Percentiles rank a stretch among this genome's conserved stretches.
Conservation (phyloP, 2,329 filamentous ascomycete genomes). For the Mycogone perniciosa region DNA sequence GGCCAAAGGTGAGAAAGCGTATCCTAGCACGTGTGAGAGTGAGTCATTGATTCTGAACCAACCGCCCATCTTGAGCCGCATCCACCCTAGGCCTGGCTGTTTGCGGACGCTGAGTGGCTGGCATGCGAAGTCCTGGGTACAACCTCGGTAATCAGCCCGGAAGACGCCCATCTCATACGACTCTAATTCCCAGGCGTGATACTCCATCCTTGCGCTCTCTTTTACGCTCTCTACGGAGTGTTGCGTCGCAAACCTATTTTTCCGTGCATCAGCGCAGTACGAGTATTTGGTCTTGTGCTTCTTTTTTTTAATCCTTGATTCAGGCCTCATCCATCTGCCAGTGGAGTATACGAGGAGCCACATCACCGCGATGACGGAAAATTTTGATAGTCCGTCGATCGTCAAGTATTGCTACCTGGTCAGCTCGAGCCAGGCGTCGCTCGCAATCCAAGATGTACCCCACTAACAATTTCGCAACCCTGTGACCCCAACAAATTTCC, state of each 20-base stretch:
- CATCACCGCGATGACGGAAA: constrained; percentile 16
- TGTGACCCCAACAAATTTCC: constrained; percentile 12
- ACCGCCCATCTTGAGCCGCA: constrained; percentile 19
- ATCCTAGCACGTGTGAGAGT: constrained; percentile 19
- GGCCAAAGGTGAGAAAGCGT: constrained; percentile 11
- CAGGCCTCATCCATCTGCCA: neutral
- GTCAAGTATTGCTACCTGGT: constrained; percentile 23
- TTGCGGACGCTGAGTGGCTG: constrained; percentile 29
- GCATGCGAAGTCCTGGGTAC: constrained; percentile 19
- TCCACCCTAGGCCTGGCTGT: constrained; percentile 23
- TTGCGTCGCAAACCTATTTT: too few species aligned
- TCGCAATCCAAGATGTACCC: constrained; percentile 24
- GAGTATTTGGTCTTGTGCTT: too few species aligned
- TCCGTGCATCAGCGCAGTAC: too few species aligned
- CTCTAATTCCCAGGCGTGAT: neutral
- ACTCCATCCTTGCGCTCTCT: neutral
- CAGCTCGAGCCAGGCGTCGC: constrained; percentile 18
- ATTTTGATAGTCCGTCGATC: constrained; percentile 26
- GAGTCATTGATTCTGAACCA: constrained; percentile 25
- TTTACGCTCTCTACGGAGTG: too few species aligned
- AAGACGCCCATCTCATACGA: neutral
- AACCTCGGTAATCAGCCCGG: constrained; percentile 4
- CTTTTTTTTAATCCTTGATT: neutral
- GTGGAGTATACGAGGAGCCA: neutral
- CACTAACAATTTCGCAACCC: constrained; percentile 32